Conservation (phyloP, 371 early-diverging fungal genomes). For the Basidiobolus meristosporus region DNA sequence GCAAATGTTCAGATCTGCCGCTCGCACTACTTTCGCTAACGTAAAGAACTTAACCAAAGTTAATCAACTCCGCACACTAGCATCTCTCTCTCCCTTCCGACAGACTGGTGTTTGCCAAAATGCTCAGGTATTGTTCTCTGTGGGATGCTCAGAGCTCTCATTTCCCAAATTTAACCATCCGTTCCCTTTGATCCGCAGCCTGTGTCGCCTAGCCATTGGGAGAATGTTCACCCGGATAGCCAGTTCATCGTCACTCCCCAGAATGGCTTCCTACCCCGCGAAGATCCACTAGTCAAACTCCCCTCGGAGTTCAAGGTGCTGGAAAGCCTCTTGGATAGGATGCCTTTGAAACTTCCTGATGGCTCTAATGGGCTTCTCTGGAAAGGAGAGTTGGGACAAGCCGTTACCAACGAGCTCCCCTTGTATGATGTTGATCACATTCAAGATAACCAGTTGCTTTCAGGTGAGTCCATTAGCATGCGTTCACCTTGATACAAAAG, state of each 20-base stretch:
- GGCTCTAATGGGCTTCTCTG: constrained; percentile 55
- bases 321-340: constrained; percentile 49
- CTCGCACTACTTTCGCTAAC: too few relatives aligned
- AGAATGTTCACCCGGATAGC: not conserved
- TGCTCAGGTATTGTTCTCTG: too few relatives aligned
- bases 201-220: too few relatives aligned
- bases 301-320: constrained; percentile 44
- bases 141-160: too few relatives aligned
- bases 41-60: too few relatives aligned
- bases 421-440: constrained; percentile 46
- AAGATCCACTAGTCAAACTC: constrained; percentile 34
- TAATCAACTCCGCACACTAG: too few relatives aligned
- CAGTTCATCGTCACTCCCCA: constrained; percentile 34
- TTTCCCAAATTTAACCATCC: too few relatives aligned
- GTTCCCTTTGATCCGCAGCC: too few relatives aligned
- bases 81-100: too few relatives aligned
- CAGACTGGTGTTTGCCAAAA: too few relatives aligned
- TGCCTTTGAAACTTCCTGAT: constrained; percentile 47
- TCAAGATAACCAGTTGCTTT: constrained; percentile 41
- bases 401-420: constrained; percentile 46
- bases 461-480: constrained; percentile 17
- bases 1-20: too few relatives aligned
- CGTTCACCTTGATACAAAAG: not conserved
- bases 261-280: constrained; percentile 54
- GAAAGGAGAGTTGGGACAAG: constrained; percentile 58